phyloP scores from a whole-genome alignment of 768 basidiomycete species.

The Auriculariales sp. region DNA sequence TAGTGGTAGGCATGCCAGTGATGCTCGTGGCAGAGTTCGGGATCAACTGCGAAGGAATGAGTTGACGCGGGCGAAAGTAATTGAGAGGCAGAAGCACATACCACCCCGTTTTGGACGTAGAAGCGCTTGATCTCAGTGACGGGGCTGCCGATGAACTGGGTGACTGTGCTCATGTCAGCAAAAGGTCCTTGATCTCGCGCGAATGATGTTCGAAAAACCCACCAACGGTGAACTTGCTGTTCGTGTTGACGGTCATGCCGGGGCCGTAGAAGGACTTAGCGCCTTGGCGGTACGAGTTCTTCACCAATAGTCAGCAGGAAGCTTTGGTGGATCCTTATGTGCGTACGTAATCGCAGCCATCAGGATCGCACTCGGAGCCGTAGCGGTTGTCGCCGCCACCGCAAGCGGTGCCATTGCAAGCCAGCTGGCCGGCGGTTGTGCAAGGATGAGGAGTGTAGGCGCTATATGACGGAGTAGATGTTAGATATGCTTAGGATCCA shows the following conservation, averaged over 20 bases:
- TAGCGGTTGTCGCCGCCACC: slow-evolving; percentile 23
- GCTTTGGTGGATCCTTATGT: no score
- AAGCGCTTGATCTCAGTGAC: slow-evolving; percentile 35
- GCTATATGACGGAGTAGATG: no score
- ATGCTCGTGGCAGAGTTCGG: slow-evolving; percentile 33
- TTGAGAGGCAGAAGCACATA: no score
- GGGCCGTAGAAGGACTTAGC: slow-evolving; percentile 15
- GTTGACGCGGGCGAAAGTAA: no score
- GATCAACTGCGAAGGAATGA: no score
- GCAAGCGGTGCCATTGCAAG: slow-evolving; percentile 29
- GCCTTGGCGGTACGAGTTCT: slow-evolving; percentile 47
- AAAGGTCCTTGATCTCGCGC: no score
- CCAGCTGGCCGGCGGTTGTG: slow-evolving; percentile 22
- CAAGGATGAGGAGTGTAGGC: slow-evolving; percentile 42
- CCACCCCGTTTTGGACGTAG: slow-evolving; percentile 41
- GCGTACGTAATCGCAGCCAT: slow-evolving; percentile 50
- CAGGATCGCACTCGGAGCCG: slow-evolving; percentile 32
- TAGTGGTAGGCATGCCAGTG: slow-evolving; percentile 23
- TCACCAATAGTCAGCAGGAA: no score
- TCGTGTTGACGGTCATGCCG: slow-evolving; percentile 10
- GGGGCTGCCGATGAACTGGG: slow-evolving; percentile 38
- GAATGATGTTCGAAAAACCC: no score
- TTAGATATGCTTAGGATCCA: not conserved
- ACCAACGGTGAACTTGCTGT: slow-evolving; percentile 11
- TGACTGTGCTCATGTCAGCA: no score